Conservation (phyloP, 352 stramenopile species). For the Pythium pyrilobum region DNA sequence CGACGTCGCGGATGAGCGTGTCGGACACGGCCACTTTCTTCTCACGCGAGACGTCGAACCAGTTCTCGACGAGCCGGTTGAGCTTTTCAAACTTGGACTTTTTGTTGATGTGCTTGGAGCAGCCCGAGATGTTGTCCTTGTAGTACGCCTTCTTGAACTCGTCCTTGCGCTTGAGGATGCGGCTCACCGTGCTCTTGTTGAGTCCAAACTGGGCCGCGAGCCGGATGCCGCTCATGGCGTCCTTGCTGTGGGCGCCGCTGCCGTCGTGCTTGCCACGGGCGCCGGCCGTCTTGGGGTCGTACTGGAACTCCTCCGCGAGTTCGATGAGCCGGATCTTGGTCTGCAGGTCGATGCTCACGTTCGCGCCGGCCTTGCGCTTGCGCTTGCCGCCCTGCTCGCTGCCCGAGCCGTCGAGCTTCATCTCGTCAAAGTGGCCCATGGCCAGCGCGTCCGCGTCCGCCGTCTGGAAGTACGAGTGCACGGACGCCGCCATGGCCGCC, state of each 20-base stretch:
- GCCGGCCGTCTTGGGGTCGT: conserved; percentile 53
- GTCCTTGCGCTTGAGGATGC: conserved; percentile 83
- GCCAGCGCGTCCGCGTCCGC: conserved; percentile 2
- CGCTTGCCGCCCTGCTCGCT: background rate
- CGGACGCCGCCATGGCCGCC: conserved; percentile 1
- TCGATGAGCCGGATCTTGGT: conserved; percentile 85
- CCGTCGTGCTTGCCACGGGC: background rate
- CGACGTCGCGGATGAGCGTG: conserved; percentile 70
- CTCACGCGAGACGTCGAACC: conserved; percentile 76
- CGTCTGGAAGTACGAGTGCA: conserved; percentile 16
- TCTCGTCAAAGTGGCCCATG: conserved; percentile 11
- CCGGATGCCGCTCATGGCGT: conserved; percentile 69
- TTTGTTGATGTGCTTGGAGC: conserved; percentile 85
- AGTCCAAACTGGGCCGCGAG: conserved; percentile 69
- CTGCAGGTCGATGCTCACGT: conserved; percentile 74
- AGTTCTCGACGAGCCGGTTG: conserved; percentile 76
- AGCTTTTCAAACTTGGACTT: conserved; percentile 86
- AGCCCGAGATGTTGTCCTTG: conserved; percentile 79
- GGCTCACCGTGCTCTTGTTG: conserved; percentile 80
- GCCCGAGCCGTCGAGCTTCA: background rate
- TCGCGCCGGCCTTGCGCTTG: conserved; percentile 56
- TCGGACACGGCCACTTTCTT: conserved; percentile 67
- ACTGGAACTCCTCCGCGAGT: conserved; percentile 76
- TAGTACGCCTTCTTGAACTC: conserved; percentile 87
- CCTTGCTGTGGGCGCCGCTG: background rate